Evolutionary conservation across 2,329 filamentous ascomycete species (phyloP), one percentile per base, ranked within the genome.

Genomic region (Xylariaceae sp.): DNA sequence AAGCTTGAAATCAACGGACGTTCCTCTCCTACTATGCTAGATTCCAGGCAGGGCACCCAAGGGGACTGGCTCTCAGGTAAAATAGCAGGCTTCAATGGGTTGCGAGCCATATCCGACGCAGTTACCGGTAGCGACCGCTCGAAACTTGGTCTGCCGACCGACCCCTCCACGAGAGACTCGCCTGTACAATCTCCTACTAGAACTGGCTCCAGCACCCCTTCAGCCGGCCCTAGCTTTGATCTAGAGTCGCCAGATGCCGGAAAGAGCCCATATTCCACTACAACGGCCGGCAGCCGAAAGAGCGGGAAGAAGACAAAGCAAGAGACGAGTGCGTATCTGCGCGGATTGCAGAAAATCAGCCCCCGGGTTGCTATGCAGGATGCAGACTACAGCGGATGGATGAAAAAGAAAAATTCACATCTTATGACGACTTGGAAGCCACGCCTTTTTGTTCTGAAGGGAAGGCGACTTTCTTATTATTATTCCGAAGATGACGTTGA

Each of bases 361-460:
- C 94, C 94, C 0, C 78, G 84, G 51, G 89, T 96, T 67, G 91
- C 92, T 56, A 94, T 96, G 71, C 76, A 84, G 57, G 85, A 84
- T 57, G 92, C 90, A 51, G 92, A 99, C 67, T 97, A 96, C 70
- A 92, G 87, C 65, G 94, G 94, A 1, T 99, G 94, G 94, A 99
- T 99, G 94, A 97, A 94, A 78, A 99, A 99, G 80, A 92, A 95
- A 72, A 96, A 90, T 55, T 92, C 90, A 1, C 94, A 92, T 65
- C 77, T 97, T 32, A 96, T 99, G 86, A 91, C 91, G 2, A 96
- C 92, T 1, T 99, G 94, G 94, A 99, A 97, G 68, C 88, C 92
- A 12, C 86, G 94, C 12, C 79, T 97, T n/a, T 99, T 99, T 67
- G 86, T 99, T 7, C 82, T 99, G 54, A 92, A 91, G 66, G 94